These are phyloP conservation scores for Drechslerella stenobrocha DNA, from an alignment of 2,329 filamentous ascomycete genomes.

Conservation along the genomic window DNA sequence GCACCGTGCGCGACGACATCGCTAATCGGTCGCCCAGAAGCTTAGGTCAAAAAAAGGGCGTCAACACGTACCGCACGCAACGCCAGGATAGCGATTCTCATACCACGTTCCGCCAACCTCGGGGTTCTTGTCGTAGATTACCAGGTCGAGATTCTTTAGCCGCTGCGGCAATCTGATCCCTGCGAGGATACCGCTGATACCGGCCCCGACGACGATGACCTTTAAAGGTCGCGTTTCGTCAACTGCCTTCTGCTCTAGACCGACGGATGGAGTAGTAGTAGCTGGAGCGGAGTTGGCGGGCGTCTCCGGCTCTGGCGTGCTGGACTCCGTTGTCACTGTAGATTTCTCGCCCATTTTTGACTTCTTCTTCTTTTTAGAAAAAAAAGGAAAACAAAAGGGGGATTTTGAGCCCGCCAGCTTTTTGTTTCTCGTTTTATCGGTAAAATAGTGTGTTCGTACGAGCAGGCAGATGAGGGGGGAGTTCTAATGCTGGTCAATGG, in stretches of 20 bases:
- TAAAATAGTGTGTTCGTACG: no score
- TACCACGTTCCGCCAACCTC: conserved; percentile 65
- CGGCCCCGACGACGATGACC: conserved; percentile 55
- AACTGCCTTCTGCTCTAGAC: conserved; percentile 23
- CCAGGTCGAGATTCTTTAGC: conserved; percentile 54
- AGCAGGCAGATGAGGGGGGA: no score
- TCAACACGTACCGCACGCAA: conserved; percentile 54
- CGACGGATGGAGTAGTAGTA: neutral
- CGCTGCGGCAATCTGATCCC: conserved; percentile 55
- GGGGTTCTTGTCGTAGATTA: conserved; percentile 63
- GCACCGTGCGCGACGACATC: no score
- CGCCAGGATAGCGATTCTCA: conserved; percentile 65
- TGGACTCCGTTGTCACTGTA: conserved; percentile 7
- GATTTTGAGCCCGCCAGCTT: no score
- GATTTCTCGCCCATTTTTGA: conserved; percentile 31
- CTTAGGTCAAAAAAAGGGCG: no score
- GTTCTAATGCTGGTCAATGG: no score
- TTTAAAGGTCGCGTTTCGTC: conserved; percentile 53
- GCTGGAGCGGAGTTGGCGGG: neutral
- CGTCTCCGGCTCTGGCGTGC: conserved; percentile 24
- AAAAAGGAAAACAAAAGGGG: no score
- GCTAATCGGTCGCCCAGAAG: no score
- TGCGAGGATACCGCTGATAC: conserved; percentile 55
- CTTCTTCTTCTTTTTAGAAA: no score
- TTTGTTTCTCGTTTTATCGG: no score